Evolutionary conservation across 192 early-diverging fungal genomes (phyloP).

Genomic region (Pilobolus umbonatus): DNA sequence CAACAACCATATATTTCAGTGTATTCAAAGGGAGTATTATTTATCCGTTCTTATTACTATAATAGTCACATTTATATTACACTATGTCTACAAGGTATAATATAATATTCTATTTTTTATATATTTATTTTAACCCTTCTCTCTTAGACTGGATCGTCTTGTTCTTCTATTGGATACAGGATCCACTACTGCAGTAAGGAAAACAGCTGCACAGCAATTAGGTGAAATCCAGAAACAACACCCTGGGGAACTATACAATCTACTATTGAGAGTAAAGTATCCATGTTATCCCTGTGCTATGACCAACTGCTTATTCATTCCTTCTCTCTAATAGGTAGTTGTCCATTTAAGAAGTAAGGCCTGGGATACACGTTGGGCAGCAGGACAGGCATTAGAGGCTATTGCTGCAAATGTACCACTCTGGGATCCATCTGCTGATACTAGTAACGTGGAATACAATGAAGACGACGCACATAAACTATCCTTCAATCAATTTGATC

Average conservation of each 20-base stretch:
- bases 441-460: neutral
- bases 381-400: constrained; percentile 83
- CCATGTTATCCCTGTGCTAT: constrained; percentile 1
- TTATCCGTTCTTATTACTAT: too few relatives aligned
- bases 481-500: constrained; percentile 78
- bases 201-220: constrained; percentile 91
- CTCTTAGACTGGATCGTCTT: constrained; percentile 83
- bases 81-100: constrained; percentile 28
- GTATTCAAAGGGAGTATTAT: neutral
- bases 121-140: neutral
- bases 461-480: constrained; percentile 47
- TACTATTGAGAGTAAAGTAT: constrained; percentile 65
- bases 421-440: constrained; percentile 63
- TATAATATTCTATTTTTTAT: neutral
- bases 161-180: constrained; percentile 93
- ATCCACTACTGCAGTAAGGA: constrained; percentile 78
- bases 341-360: constrained; percentile 80
- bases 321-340: constrained; percentile 59
- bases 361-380: constrained; percentile 97
- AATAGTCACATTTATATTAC: constrained; percentile 17
- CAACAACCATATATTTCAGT: neutral
- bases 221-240: constrained; percentile 93
- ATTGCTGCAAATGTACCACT: constrained; percentile 86
- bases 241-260: constrained; percentile 84
- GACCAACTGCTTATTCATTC: too few relatives aligned